Percentiles rank a stretch among this genome's conserved stretches.
These are phyloP conservation scores for Capsicum baccatum DNA, from an alignment of 257 asterid species.

Conservation along the genomic window DNA sequence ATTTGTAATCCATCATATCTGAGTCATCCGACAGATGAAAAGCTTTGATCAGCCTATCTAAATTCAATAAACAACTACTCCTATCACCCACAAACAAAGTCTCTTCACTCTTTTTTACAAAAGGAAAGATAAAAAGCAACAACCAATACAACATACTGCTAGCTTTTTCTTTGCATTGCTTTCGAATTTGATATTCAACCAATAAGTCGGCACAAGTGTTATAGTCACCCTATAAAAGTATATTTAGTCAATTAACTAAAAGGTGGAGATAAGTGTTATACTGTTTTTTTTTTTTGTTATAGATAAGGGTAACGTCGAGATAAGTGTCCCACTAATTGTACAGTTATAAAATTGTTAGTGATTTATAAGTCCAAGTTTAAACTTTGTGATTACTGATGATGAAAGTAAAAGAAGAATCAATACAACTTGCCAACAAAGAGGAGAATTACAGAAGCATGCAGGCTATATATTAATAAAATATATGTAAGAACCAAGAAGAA, in stretches of 20 bases:
- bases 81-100: too few relatives aligned
- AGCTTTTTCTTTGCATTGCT: not conserved
- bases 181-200: constrained; percentile 22
- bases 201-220: constrained; percentile 8
- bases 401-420: not conserved
- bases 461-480: not conserved
- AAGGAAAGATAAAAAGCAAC: constrained; percentile 25
- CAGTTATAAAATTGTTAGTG: not conserved
- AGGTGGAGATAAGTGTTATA: not conserved
- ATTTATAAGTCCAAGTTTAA: not conserved
- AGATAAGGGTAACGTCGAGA: constrained; percentile 9
- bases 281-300: not conserved
- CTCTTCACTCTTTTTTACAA: not conserved
- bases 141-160: not conserved
- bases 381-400: not conserved
- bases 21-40: constrained; percentile 24
- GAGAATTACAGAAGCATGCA: not conserved
- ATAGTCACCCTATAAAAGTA: not conserved
- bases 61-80: constrained; percentile 8
- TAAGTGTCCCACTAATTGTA: not conserved
- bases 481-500: not conserved
- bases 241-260: not conserved
- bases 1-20: constrained; percentile 22
- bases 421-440: not conserved
- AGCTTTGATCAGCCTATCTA: constrained; percentile 5